Evolutionary conservation across 2,329 filamentous ascomycete genomes (phyloP).

Genomic region (Alternaria arborescens): DNA sequence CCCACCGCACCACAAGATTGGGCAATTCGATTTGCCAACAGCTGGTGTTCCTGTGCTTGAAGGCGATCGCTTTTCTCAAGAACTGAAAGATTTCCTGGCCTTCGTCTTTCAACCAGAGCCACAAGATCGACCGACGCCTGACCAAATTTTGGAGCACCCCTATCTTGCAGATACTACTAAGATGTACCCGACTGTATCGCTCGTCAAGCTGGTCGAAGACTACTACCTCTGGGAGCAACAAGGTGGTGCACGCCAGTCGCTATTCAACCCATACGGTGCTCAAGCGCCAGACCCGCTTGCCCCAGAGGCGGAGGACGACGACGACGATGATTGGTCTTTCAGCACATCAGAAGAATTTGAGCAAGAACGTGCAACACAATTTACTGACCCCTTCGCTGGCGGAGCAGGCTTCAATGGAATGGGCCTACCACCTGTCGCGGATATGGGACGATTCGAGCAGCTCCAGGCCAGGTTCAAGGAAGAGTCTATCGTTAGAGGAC

Average conservation of each 20-base stretch:
- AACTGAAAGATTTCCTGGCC: slow-evolving; percentile 73
- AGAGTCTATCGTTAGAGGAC: slow-evolving; percentile 65
- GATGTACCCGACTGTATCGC: slow-evolving; percentile 69
- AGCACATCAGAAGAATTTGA: slow-evolving; percentile 70
- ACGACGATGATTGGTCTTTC: slow-evolving; percentile 70
- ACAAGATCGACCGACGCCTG: slow-evolving; percentile 72
- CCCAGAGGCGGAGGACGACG: slow-evolving; percentile 52
- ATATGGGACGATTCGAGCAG: slow-evolving; percentile 46
- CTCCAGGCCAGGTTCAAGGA: slow-evolving; percentile 63
- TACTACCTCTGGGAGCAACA: slow-evolving; percentile 80
- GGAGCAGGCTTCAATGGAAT: slow-evolving; percentile 43
- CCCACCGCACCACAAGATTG: slow-evolving; percentile 69
- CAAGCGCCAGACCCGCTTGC: slow-evolving; percentile 62
- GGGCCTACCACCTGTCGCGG: slow-evolving; percentile 46
- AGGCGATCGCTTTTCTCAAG: slow-evolving; percentile 73
- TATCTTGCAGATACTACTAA: slow-evolving; percentile 72
- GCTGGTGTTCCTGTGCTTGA: slow-evolving; percentile 70
- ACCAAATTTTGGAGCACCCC: slow-evolving; percentile 72
- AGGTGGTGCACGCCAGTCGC: slow-evolving; percentile 73
- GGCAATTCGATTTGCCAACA: slow-evolving; percentile 53
- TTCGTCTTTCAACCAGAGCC: slow-evolving; percentile 77
- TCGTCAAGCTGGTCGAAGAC: slow-evolving; percentile 72
- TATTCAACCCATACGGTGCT: slow-evolving; percentile 68
- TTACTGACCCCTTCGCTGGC: slow-evolving; percentile 57
- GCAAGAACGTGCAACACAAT: slow-evolving; percentile 49